These are phyloP conservation scores for Aureobasidium sp. DNA, from an alignment of 2,329 filamentous ascomycete genomes.

Conservation along the genomic window DNA sequence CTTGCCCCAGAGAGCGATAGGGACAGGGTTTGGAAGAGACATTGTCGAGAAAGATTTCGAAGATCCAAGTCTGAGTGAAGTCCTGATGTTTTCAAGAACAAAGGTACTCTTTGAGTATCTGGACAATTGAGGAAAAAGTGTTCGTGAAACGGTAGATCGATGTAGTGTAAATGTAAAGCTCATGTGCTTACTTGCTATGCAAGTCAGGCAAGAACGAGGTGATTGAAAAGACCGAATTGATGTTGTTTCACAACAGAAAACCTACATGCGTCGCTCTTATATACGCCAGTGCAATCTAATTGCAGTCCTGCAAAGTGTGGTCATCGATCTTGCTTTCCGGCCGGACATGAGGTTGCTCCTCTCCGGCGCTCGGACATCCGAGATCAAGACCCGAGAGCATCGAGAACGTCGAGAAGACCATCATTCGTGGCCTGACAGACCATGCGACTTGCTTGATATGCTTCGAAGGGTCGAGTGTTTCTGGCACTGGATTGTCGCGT, in stretches of 20 bases:
- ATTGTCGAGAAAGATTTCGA: background rate
- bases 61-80: background rate
- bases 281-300: background rate
- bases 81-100: too few relatives aligned
- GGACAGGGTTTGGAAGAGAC: constrained; percentile 3
- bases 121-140: background rate
- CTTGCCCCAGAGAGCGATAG: constrained; percentile 9
- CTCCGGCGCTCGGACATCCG: background rate
- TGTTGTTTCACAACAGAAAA: background rate
- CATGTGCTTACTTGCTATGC: background rate
- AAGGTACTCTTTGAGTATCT: background rate
- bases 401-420: background rate
- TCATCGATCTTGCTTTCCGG: constrained; percentile 1
- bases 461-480: background rate
- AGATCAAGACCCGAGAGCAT: background rate
- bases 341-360: background rate
- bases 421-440: background rate
- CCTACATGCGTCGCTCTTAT: background rate
- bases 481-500: background rate
- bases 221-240: background rate
- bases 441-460: background rate
- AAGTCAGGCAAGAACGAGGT: background rate
- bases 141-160: background rate
- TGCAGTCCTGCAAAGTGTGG: background rate
- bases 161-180: background rate